Conservation (phyloP, 106 monocot species). For the Agapanthus africanus region DNA sequence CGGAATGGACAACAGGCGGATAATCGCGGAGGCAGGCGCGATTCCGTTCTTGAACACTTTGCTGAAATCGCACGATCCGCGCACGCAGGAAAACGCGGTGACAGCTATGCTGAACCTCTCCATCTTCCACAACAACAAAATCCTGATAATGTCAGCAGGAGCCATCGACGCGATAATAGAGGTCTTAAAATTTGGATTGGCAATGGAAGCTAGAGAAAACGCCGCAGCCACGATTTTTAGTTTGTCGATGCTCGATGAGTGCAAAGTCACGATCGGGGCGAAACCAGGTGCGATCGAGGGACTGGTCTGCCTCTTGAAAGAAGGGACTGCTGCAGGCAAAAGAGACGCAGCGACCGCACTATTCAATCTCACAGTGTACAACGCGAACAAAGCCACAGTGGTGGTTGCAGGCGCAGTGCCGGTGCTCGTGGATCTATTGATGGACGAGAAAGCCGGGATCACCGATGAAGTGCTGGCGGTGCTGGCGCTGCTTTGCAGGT, state of each 20-base stretch:
- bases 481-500: slow-evolving; percentile 29
- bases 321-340: slow-evolving; percentile 26
- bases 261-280: slow-evolving; percentile 24
- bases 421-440: slow-evolving; percentile 30
- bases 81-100: slow-evolving; percentile 39
- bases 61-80: slow-evolving; percentile 26
- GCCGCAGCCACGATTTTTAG: slow-evolving; percentile 46
- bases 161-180: slow-evolving; percentile 26
- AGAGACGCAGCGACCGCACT: slow-evolving; percentile 40
- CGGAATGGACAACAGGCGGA: slow-evolving; percentile 44
- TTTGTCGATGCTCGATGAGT: slow-evolving; percentile 33
- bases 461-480: slow-evolving; percentile 38
- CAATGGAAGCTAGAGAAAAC: slow-evolving; percentile 49
- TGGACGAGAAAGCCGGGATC: slow-evolving; percentile 36
- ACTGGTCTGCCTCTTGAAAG: slow-evolving; percentile 22
- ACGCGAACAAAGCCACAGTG: slow-evolving; percentile 4
- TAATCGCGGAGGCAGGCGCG: slow-evolving; percentile 46
- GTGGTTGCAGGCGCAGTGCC: slow-evolving; percentile 34
- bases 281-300: slow-evolving; percentile 20
- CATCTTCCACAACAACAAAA: slow-evolving; percentile 43
- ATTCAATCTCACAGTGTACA: slow-evolving; percentile 19
- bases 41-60: slow-evolving; percentile 44
- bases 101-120: slow-evolving; percentile 36
- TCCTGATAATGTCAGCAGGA: slow-evolving; percentile 38
- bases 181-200: slow-evolving; percentile 12